Conservation (phyloP, 176 grass and related monocot species). For the Raddia distichophylla region DNA sequence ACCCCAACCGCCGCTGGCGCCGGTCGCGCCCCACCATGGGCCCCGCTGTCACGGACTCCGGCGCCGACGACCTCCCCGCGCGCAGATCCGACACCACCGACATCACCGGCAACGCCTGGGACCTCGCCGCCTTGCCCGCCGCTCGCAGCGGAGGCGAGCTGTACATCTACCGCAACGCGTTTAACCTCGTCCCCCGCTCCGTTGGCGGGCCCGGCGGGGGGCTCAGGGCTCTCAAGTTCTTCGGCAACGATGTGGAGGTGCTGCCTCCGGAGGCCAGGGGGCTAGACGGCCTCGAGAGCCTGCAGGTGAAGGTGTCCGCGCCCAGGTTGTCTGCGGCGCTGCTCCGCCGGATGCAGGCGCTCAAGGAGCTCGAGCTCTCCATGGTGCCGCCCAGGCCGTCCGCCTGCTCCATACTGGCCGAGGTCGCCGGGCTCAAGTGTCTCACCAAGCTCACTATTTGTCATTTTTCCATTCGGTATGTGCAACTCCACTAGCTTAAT, state of each 20-base stretch:
- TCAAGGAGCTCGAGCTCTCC: constrained; percentile 88
- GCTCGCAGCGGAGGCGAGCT: constrained; percentile 49
- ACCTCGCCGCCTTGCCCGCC: constrained; percentile 57
- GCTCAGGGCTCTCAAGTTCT: constrained; percentile 89
- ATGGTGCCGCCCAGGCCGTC: constrained; percentile 75
- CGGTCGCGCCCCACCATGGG: constrained; percentile 34
- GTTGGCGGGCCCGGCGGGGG: constrained; percentile 46
- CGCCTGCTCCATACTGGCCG: constrained; percentile 68
- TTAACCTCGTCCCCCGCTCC: constrained; percentile 65
- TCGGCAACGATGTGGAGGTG: constrained; percentile 91
- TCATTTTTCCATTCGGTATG: constrained; percentile 84
- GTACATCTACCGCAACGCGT: constrained; percentile 84
- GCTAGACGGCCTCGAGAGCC: constrained; percentile 67
- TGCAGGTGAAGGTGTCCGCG: constrained; percentile 85
- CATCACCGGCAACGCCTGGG: constrained; percentile 76
- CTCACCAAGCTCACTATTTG: constrained; percentile 84
- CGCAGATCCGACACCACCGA: constrained; percentile 63
- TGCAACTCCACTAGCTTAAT: not conserved
- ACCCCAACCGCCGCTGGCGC: constrained; percentile 42
- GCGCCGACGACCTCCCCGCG: constrained; percentile 31
- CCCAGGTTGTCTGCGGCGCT: constrained; percentile 66
- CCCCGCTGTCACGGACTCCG: constrained; percentile 25
- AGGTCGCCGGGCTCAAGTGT: constrained; percentile 66
- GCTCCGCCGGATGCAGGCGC: constrained; percentile 61
- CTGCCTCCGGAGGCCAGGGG: constrained; percentile 69